Evolutionary conservation across 2,329 filamentous ascomycete genomes (phyloP).

Genomic region (Penicillium sclerotigenum): DNA sequence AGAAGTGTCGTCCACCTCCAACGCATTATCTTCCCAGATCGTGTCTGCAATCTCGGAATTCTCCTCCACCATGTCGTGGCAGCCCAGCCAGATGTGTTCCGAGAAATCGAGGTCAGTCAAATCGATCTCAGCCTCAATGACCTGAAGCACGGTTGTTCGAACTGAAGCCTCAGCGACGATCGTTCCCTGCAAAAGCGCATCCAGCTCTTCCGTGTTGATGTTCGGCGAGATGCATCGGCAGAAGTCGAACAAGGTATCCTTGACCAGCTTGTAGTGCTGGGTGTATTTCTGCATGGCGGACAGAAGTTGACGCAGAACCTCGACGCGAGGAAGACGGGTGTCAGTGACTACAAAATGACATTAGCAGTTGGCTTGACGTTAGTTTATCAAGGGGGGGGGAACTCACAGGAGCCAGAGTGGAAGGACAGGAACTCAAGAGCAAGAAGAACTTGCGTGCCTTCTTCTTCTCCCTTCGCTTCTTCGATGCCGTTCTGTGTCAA

Average conservation of each 20-base stretch:
- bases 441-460: slow-evolving; percentile 84
- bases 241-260: slow-evolving; percentile 85
- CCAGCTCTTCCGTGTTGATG: slow-evolving; percentile 69
- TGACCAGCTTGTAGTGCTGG: slow-evolving; percentile 92
- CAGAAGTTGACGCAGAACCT: slow-evolving; percentile 70
- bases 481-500: slow-evolving; percentile 74
- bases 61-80: slow-evolving; percentile 84
- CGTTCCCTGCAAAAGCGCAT: slow-evolving; percentile 70
- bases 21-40: slow-evolving; percentile 93
- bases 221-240: slow-evolving; percentile 81
- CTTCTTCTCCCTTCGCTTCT: slow-evolving; percentile 64
- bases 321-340: slow-evolving; percentile 68
- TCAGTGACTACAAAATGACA: slow-evolving; percentile 53
- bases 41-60: slow-evolving; percentile 78
- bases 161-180: slow-evolving; percentile 79
- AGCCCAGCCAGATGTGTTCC: slow-evolving; percentile 89
- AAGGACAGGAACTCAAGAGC: slow-evolving; percentile 85
- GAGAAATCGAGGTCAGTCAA: slow-evolving; percentile 82
- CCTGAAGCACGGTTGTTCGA: slow-evolving; percentile 79
- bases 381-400: neutral
- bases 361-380: neutral
- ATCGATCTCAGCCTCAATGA: slow-evolving; percentile 87
- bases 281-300: slow-evolving; percentile 81
- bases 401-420: slow-evolving; percentile 72
- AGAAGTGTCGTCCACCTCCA: slow-evolving; percentile 64